Evolutionary conservation across 208 protist species (phyloP).

Genomic region (Leishmania amazonensis): DNA sequence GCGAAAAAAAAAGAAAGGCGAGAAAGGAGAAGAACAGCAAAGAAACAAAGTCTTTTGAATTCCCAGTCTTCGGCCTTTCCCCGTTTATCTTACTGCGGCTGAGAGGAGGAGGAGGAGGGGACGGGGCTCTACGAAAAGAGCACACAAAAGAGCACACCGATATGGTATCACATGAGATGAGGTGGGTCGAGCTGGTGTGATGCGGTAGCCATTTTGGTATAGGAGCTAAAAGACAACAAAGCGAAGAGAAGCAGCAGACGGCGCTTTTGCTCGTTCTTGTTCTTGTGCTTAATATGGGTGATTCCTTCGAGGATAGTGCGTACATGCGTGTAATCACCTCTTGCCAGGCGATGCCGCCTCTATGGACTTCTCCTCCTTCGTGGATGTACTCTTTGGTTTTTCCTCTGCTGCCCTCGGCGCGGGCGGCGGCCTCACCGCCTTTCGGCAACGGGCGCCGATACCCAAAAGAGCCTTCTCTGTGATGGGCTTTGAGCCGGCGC

Average conservation of each 20-base stretch:
- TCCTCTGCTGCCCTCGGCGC: constrained; percentile 27
- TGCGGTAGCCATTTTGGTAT: constrained; percentile 2
- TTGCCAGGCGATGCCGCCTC: constrained; percentile 10
- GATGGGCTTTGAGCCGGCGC: constrained; percentile 80
- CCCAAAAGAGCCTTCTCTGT: constrained; percentile 72
- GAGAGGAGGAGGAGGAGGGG: neutral
- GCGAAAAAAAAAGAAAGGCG: neutral
- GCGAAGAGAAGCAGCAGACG: neutral
- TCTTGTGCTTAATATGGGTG: neutral
- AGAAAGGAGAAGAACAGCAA: neutral
- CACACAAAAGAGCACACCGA: neutral
- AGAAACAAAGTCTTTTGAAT: constrained; percentile 3
- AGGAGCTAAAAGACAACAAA: neutral
- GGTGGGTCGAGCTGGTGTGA: constrained; percentile 9
- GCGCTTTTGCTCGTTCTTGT: neutral
- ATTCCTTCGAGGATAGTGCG: neutral
- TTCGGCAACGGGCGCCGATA: constrained; percentile 86
- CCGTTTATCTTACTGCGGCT: constrained; percentile 4
- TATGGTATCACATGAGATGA: constrained; percentile 5
- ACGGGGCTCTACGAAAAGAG: neutral
- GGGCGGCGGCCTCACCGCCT: constrained; percentile 32
- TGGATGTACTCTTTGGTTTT: constrained; percentile 8
- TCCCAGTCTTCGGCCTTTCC: neutral
- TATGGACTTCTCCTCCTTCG: constrained; percentile 8
- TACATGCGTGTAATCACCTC: constrained; percentile 1